Conservation (phyloP, 306 rosid species). For the Luffa acutangula region DNA sequence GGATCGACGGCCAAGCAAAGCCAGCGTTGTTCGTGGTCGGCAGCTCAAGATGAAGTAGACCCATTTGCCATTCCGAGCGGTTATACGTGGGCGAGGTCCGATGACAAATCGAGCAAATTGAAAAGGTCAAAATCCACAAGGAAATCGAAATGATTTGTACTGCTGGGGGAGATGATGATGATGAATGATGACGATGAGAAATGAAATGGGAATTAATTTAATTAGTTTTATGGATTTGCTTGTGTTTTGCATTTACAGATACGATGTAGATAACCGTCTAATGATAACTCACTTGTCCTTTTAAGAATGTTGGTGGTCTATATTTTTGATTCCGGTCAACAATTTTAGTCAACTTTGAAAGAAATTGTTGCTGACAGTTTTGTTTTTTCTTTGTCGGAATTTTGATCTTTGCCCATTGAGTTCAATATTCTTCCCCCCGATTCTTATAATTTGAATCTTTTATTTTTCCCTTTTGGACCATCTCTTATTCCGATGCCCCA, state of each 20-base stretch:
- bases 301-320: constrained; percentile 4
- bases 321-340: neutral
- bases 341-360: neutral
- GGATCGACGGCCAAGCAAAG: constrained; percentile 36
- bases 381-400: constrained; percentile 6
- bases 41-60: constrained; percentile 35
- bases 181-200: neutral
- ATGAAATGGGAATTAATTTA: constrained; percentile 1
- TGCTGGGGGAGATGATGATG: neutral
- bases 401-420: neutral
- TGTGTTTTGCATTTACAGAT: constrained; percentile 11
- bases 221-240: constrained; percentile 10
- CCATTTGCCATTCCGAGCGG: constrained; percentile 85
- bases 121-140: constrained; percentile 60
- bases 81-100: constrained; percentile 56
- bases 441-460: neutral
- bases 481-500: constrained; percentile 1
- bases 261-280: constrained; percentile 24
- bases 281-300: neutral
- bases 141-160: constrained; percentile 36
- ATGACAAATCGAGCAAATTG: constrained; percentile 50
- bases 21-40: constrained; percentile 13
- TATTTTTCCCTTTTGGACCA: neutral
- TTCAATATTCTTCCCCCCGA: neutral
- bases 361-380: constrained; percentile 17